phyloP scores from a whole-genome alignment of 208 protist genomes.

The Leptomonas pyrrhocoris region DNA sequence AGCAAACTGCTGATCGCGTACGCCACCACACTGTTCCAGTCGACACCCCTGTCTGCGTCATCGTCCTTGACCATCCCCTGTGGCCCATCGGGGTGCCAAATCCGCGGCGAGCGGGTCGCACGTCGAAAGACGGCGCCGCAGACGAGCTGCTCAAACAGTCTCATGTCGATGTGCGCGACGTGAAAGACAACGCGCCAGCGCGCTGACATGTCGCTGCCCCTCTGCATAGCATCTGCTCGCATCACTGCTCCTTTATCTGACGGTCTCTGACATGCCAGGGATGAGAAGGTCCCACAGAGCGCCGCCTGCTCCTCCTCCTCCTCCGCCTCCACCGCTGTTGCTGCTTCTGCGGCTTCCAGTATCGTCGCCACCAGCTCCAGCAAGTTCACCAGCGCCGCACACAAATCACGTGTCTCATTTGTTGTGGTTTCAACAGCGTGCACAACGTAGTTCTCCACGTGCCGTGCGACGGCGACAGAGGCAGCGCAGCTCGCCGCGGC shows the following conservation, averaged over 20 bases:
- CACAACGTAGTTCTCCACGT: conserved; percentile 48
- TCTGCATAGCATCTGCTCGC: background rate
- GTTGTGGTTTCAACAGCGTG: conserved; percentile 32
- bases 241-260: background rate
- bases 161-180: conserved; percentile 14
- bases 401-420: conserved; percentile 15
- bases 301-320: background rate
- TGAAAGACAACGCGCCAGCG: conserved; percentile 25
- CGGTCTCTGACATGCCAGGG: background rate
- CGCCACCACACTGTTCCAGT: conserved; percentile 22
- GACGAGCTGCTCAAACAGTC: conserved; percentile 17
- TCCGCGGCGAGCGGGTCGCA: background rate
- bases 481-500: conserved; percentile 9
- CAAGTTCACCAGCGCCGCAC: conserved; percentile 26
- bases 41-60: background rate
- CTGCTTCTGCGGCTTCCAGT: conserved; percentile 1
- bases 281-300: background rate
- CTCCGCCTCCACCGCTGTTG: background rate
- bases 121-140: conserved; percentile 7
- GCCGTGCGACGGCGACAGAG: conserved; percentile 6
- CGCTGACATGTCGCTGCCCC: background rate
- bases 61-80: background rate
- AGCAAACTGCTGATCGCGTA: background rate
- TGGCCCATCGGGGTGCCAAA: background rate
- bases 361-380: conserved; percentile 17